Conservation (phyloP, 169 alveolate genomes). For the Plasmodium gonderi region DNA sequence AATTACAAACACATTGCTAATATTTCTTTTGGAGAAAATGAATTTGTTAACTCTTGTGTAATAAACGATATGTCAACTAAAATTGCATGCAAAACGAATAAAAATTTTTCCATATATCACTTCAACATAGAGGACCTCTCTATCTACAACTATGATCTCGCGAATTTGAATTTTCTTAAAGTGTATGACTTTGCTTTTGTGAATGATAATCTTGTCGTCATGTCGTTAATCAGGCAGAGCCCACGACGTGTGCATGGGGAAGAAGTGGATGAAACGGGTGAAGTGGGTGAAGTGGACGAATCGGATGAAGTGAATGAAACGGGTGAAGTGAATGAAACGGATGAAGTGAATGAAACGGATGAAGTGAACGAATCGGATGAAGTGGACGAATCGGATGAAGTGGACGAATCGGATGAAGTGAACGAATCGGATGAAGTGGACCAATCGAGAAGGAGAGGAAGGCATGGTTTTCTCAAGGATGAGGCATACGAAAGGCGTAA, state of each 20-base stretch:
- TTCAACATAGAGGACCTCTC: neutral
- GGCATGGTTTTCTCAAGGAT: neutral
- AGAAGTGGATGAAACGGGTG: neutral
- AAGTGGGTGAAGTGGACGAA: neutral
- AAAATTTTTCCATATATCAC: slow-evolving; percentile 21
- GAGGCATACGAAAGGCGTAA: neutral
- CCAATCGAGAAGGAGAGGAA: neutral
- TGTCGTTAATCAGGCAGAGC: neutral
- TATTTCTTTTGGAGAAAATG: slow-evolving; percentile 17
- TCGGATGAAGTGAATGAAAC: neutral
- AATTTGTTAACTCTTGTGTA: neutral
- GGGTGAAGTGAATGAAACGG: neutral
- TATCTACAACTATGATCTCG: slow-evolving; percentile 21
- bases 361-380: neutral
- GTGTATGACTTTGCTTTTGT: slow-evolving; percentile 31
- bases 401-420: neutral
- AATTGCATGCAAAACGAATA: slow-evolving; percentile 49
- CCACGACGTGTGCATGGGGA: neutral
- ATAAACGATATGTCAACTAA: slow-evolving; percentile 5
- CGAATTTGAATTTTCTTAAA: neutral
- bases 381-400: neutral
- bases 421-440: neutral
- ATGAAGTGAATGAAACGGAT: neutral
- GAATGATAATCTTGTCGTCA: neutral
- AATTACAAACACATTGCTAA: slow-evolving; percentile 22